Evolutionary conservation across 75 land plant genomes (phyloP), one percentile per base, ranked within the genome.

Genomic region (Cunninghamia lanceolata): DNA sequence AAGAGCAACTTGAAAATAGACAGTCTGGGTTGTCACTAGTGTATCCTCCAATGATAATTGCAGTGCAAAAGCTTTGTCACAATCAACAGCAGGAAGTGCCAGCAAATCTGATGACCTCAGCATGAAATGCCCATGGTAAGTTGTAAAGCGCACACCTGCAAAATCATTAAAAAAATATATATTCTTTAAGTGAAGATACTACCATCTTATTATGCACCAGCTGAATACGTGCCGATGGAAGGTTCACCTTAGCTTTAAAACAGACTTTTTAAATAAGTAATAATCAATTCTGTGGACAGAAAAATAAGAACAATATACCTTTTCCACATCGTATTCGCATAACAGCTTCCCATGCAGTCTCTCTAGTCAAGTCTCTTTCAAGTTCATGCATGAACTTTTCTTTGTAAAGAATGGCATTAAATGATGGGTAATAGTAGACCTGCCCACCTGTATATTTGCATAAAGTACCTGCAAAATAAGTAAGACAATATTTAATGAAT

Each of bases 291-390:
- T 78, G 6, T 34, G n/a, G 15, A 50, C 14, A 84, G 4, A 7
- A 46, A 46, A 84, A 84, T 28, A 87, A 76, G 45, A 85, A 32
- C n/a, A n/a, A n/a, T 70, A 47, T 84, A 96, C 99, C 98, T 96
- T 96, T 98, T 74, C 99, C 99, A 88, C 99, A 98, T 85, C 99
- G 90, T 86, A 98, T 90, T 45, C 99, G 94, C 92, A 98, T 89
- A 7, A 98, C 99, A 89, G 99, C 95, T 89, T 98, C 99, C 99
- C 99, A 98, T 52, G 96, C 99, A 85, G 99, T 96, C 85, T 98
- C 99, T 87, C 99, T 96, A 1, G 96, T 93, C 19, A 98, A 94
- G 84, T 98, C 99, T 85, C 99, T 93, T 16, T 91, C 82, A 78
- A 98, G 91, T 45, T 98, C 99, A 90, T 95, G 91, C 38, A 86